Conservation (phyloP, 768 basidiomycete genomes). For the Boletus sp. region DNA sequence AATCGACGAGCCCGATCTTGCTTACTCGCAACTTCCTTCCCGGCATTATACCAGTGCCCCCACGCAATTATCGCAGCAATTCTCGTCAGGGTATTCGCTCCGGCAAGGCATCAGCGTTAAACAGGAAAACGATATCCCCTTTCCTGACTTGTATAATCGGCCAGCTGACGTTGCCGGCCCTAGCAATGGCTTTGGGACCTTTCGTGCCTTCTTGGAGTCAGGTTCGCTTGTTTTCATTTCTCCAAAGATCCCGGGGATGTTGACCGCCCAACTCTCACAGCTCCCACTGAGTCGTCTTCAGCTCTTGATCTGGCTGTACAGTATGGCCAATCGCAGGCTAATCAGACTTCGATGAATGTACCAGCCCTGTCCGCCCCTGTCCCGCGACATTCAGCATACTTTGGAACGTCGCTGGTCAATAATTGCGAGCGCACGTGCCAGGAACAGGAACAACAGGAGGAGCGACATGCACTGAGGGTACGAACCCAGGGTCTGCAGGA, state of each 20-base stretch:
- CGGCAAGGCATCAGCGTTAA: constrained; percentile 25
- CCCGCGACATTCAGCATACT: constrained; percentile 34
- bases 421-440: constrained; percentile 38
- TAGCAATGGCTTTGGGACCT: constrained; percentile 21
- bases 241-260: background rate
- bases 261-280: constrained; percentile 12
- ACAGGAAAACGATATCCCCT: constrained; percentile 28
- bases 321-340: constrained; percentile 19
- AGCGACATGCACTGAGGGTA: constrained; percentile 30
- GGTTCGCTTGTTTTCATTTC: constrained; percentile 23
- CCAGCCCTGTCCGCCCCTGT: constrained; percentile 32
- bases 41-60: constrained; percentile 24
- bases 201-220: constrained; percentile 25
- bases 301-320: constrained; percentile 28
- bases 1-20: constrained; percentile 27
- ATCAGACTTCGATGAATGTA: constrained; percentile 20
- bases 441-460: constrained; percentile 38
- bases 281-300: constrained; percentile 17
- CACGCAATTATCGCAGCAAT: constrained; percentile 18
- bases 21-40: constrained; percentile 24
- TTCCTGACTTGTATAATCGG: constrained; percentile 27
- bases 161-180: constrained; percentile 23
- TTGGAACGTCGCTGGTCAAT: constrained; percentile 29
- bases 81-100: constrained; percentile 23
- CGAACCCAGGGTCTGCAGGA: constrained; percentile 33